These are phyloP conservation scores for Euphorbia tirucalli DNA, from an alignment of 345 rosid species.

Conservation along the genomic window DNA sequence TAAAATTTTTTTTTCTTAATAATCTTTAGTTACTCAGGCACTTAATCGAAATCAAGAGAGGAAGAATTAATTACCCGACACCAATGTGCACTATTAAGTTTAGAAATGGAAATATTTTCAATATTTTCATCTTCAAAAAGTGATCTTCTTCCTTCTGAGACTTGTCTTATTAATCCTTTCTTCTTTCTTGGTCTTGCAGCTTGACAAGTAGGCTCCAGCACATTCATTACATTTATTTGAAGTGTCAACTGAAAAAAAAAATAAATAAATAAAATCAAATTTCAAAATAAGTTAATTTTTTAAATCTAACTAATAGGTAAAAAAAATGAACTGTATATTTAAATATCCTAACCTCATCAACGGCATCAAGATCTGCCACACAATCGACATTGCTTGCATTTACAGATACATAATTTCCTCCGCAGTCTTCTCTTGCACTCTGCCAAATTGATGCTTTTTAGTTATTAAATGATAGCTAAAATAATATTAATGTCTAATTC, in stretches of 20 bases:
- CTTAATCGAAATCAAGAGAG: not conserved
- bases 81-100: slow-evolving; percentile 23
- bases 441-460: too few species aligned
- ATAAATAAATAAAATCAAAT: not conserved
- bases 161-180: not conserved
- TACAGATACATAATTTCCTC: slow-evolving; percentile 25
- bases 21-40: too few species aligned
- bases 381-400: slow-evolving; percentile 29
- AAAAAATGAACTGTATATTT: too few species aligned
- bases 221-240: slow-evolving; percentile 33
- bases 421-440: slow-evolving; percentile 25
- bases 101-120: slow-evolving; percentile 16
- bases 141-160: slow-evolving; percentile 22
- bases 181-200: slow-evolving; percentile 20
- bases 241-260: slow-evolving; percentile 24
- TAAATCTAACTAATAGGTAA: too few species aligned
- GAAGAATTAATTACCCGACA: slow-evolving; percentile 32
- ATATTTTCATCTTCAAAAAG: slow-evolving; percentile 17
- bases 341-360: slow-evolving; percentile 32
- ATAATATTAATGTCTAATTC: too few species aligned
- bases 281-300: not conserved
- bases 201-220: slow-evolving; percentile 38
- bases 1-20: too few species aligned
- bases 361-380: slow-evolving; percentile 14
- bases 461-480: too few species aligned